A percentile compares a stretch with the other conserved stretches of the same genome.
Evolutionary conservation across 345 rosid species (phyloP).

Genomic region (Syzygium oleosum): DNA sequence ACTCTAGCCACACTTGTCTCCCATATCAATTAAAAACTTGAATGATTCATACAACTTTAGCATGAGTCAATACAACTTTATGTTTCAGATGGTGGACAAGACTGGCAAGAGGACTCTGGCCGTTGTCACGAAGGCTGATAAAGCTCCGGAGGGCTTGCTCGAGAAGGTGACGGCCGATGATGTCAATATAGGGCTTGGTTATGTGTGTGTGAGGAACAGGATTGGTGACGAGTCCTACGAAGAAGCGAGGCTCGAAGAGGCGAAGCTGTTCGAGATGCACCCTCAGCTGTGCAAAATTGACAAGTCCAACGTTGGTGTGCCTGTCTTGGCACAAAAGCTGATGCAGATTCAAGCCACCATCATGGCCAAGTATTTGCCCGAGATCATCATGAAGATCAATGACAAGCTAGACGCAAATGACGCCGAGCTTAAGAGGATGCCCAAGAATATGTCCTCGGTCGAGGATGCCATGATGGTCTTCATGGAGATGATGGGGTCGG

Average conservation of each 20-base stretch:
- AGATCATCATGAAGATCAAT: conserved; percentile 14
- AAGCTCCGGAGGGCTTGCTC: conserved; percentile 39
- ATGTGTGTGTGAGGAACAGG: conserved; percentile 34
- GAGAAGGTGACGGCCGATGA: conserved; percentile 44
- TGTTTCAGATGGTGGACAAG: conserved; percentile 19
- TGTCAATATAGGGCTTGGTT: conserved; percentile 40
- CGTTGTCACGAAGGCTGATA: conserved; percentile 41
- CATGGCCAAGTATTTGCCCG: conserved; percentile 19
- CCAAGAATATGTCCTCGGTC: conserved; percentile 9
- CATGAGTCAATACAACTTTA: background rate
- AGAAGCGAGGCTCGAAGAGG: conserved; percentile 20
- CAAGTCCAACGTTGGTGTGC: conserved; percentile 26
- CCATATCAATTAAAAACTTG: background rate
- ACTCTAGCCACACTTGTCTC: background rate
- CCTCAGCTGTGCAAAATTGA: conserved; percentile 17
- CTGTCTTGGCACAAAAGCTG: conserved; percentile 25
- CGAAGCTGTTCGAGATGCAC: conserved; percentile 10
- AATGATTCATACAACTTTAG: background rate
- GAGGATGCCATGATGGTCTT: conserved; percentile 31
- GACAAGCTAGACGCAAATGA: conserved; percentile 11
- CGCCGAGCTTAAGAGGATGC: conserved; percentile 15
- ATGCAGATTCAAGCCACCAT: conserved; percentile 25
- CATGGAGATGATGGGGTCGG: conserved; percentile 24
- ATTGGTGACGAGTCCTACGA: conserved; percentile 27
- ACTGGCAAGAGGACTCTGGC: conserved; percentile 37